phyloP scores from a whole-genome alignment of 768 basidiomycete genomes.

The Mrakia gelida region DNA sequence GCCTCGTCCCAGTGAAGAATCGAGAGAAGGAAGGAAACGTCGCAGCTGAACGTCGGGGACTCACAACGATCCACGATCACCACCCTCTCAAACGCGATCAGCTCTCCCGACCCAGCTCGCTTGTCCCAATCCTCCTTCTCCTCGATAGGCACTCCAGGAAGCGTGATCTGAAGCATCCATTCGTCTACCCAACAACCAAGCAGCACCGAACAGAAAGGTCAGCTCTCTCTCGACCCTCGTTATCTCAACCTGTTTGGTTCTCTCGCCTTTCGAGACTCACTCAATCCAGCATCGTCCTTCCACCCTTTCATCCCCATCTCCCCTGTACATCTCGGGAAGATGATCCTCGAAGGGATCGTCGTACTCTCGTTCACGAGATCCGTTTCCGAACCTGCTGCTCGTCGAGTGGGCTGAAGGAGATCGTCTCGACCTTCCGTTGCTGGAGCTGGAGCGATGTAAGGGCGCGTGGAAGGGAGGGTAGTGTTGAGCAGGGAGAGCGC shows the following conservation, averaged over 20 bases:
- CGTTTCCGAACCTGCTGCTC: not conserved
- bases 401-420: not conserved
- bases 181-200: constrained; percentile 33
- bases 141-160: constrained; percentile 39
- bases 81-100: constrained; percentile 39
- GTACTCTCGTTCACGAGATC: not conserved
- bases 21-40: not conserved
- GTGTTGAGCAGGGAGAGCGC: constrained; percentile 4
- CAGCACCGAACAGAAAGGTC: not conserved
- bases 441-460: not conserved
- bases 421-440: not conserved
- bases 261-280: not conserved
- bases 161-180: constrained; percentile 38
- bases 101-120: constrained; percentile 35
- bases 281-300: constrained; percentile 2
- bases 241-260: not conserved
- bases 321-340: not conserved
- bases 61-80: constrained; percentile 43
- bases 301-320: not conserved
- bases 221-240: not conserved
- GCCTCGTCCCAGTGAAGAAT: not conserved
- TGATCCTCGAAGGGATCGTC: not conserved
- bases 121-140: constrained; percentile 39
- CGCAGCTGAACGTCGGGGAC: not conserved
- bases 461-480: not conserved